phyloP scores from a whole-genome alignment of 1,284 basidiomycete species.

The Tausonia pullulans region DNA sequence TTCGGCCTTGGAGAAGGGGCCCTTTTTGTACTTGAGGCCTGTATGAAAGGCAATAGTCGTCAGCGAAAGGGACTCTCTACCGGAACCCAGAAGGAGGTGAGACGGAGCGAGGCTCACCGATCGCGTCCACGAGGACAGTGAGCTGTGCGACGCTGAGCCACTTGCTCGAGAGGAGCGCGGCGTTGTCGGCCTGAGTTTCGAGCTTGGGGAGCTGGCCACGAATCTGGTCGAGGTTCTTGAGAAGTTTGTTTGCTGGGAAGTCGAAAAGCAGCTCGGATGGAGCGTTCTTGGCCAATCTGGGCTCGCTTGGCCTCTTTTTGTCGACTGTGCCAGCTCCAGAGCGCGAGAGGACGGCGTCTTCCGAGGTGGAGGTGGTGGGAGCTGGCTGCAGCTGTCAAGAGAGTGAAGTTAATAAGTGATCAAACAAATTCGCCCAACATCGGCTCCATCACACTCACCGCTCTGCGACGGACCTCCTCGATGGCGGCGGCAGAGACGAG shows the following conservation, averaged over 20 bases:
- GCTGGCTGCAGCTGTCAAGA: too few species aligned
- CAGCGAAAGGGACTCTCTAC: not conserved
- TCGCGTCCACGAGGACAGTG: constrained; percentile 1
- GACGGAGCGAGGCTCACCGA: not conserved
- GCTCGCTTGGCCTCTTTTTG: not conserved
- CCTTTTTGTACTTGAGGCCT: constrained; percentile 72
- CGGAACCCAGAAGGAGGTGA: not conserved
- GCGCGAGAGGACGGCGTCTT: not conserved
- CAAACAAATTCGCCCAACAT: too few species aligned
- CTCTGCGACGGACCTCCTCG: too few species aligned
- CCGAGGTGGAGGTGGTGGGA: not conserved
- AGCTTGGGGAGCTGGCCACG: not conserved
- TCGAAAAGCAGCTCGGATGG: not conserved
- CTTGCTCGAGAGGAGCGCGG: not conserved
- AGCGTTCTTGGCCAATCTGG: not conserved
- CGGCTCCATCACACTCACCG: too few species aligned
- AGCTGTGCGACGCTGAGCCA: constrained; percentile 7
- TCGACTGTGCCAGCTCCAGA: not conserved
- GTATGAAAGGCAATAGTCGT: not conserved
- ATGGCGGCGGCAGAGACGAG: too few species aligned
- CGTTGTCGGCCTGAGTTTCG: not conserved
- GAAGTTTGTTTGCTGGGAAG: not conserved
- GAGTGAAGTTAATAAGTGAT: too few species aligned
- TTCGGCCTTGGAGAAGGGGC: constrained; percentile 66
- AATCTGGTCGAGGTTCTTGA: not conserved